Percentiles rank a stretch among this genome's conserved stretches.
phyloP scores from a whole-genome alignment of 2,329 filamentous ascomycete species.

The Alternaria sp. region DNA sequence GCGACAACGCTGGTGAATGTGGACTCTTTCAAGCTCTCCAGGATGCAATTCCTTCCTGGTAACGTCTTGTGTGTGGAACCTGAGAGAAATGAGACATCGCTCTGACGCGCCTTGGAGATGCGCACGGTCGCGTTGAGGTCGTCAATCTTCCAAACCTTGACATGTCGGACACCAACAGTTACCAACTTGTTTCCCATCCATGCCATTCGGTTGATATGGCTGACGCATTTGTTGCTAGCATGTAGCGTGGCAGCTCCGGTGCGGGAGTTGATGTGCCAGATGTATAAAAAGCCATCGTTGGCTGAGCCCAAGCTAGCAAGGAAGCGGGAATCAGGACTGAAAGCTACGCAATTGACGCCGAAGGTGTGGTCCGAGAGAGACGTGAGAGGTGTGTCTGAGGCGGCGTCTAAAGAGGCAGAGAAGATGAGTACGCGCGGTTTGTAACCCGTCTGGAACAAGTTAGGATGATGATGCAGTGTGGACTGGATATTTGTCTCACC shows the following conservation, averaged over 20 bases:
- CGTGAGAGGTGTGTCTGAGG: slow-evolving; percentile 81
- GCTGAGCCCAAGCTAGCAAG: slow-evolving; percentile 86
- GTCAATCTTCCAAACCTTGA: slow-evolving; percentile 91
- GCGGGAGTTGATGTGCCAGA: slow-evolving; percentile 86
- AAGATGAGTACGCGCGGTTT: slow-evolving; percentile 91
- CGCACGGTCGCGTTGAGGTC: slow-evolving; percentile 65
- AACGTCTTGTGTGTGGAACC: slow-evolving; percentile 67
- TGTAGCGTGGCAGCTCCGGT: slow-evolving; percentile 80
- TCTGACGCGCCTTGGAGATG: slow-evolving; percentile 44
- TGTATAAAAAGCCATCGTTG: slow-evolving; percentile 92
- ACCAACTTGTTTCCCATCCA: slow-evolving; percentile 88
- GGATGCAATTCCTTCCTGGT: slow-evolving; percentile 83
- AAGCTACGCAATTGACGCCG: slow-evolving; percentile 86
- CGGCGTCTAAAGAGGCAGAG: slow-evolving; percentile 76
- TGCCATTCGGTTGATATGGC: slow-evolving; percentile 81
- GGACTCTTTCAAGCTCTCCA: slow-evolving; percentile 81
- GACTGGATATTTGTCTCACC: slow-evolving; percentile 52
- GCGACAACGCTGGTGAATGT: slow-evolving; percentile 81
- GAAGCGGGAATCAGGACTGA: slow-evolving; percentile 85
- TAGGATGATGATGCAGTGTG: slow-evolving; percentile 33
- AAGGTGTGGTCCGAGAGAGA: slow-evolving; percentile 89
- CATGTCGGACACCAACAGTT: slow-evolving; percentile 87
- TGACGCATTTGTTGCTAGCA: slow-evolving; percentile 93
- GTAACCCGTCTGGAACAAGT: slow-evolving; percentile 75
- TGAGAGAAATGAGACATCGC: slow-evolving; percentile 56